Evolutionary conservation across 345 rosid genomes (phyloP), one percentile per base, ranked within the genome.

Genomic region (Dipteronia sinensis): DNA sequence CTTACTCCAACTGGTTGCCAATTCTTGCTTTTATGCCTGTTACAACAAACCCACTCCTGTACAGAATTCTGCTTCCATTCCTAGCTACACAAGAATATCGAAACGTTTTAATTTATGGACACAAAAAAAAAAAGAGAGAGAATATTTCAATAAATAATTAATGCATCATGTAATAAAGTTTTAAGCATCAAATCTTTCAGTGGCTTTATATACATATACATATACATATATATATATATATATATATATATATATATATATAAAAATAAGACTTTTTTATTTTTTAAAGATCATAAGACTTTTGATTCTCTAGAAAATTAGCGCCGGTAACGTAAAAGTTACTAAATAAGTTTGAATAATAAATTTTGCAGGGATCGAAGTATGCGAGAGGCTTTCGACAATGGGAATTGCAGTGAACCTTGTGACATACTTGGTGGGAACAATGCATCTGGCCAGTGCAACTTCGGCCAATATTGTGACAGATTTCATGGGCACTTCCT

Each of bases 331-430:
- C 38, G 0, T 31, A 31, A 31, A 31, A 31, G 38, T 31, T 38
- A 69, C n/a, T 69, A 49, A 38, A 44, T 7, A 61, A 0, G 10
- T 56, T 20, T 22, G 10, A 9, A 47, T 31, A 31, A 31, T 25
- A 67, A 17, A 79, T 51, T 49, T 66, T 63, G 9, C 82, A 89
- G 91, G 88, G 69, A 86, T 86, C 27, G 93, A 91, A 80, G 38
- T 91, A 80, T 79, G 86, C 46, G 92, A 91, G 86, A 85, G 94
- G 84, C 88, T 91, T 15, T 85, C 94, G 67, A 88, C 91, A 3
- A 89, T 91, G 90, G 90, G 89, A 68, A 91, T 91, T 68, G 89
- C 89, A 0, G 91, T 89, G 23, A 91, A 89, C 82, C 79, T 89
- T 42, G 93, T 91, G 82, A 89, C 91, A 12, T 91, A 88, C 72